Percentiles rank a stretch among this genome's conserved stretches.
These are phyloP conservation scores for Penicillium nucicola DNA, from an alignment of 495 filamentous ascomycete species.

Conservation along the genomic window DNA sequence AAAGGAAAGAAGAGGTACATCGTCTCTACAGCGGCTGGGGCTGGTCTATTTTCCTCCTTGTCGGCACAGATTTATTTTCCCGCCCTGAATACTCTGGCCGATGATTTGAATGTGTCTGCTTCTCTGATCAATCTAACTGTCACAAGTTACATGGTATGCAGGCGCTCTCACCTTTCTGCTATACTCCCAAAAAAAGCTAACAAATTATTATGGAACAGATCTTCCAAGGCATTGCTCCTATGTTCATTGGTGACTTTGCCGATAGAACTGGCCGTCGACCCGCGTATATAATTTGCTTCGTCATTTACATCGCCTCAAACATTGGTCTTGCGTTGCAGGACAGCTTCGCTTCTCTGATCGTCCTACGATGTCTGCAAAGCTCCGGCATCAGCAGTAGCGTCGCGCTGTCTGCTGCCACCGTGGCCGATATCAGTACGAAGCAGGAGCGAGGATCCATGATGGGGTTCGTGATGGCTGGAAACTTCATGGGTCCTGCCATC, in stretches of 20 bases:
- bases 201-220: slow-evolving; percentile 20
- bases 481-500: slow-evolving; percentile 45
- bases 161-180: background rate
- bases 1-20: slow-evolving; percentile 12
- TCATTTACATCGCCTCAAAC: slow-evolving; percentile 46
- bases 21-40: slow-evolving; percentile 11
- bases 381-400: slow-evolving; percentile 46
- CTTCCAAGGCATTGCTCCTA: slow-evolving; percentile 49
- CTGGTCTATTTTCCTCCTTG: slow-evolving; percentile 31
- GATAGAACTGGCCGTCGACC: slow-evolving; percentile 48
- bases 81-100: slow-evolving; percentile 28
- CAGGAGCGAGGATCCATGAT: slow-evolving; percentile 45
- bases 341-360: slow-evolving; percentile 44
- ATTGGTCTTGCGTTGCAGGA: slow-evolving; percentile 48
- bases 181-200: background rate
- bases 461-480: slow-evolving; percentile 31
- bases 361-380: slow-evolving; percentile 49
- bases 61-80: slow-evolving; percentile 41
- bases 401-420: slow-evolving; percentile 38
- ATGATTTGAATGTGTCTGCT: slow-evolving; percentile 22
- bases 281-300: slow-evolving; percentile 44
- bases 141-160: slow-evolving; percentile 34
- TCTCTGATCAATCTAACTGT: slow-evolving; percentile 40
- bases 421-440: slow-evolving; percentile 38
- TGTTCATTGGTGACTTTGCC: slow-evolving; percentile 46